These are phyloP conservation scores for Aspergillus sp. DNA, from an alignment of 2,329 filamentous ascomycete species.

Conservation along the genomic window DNA sequence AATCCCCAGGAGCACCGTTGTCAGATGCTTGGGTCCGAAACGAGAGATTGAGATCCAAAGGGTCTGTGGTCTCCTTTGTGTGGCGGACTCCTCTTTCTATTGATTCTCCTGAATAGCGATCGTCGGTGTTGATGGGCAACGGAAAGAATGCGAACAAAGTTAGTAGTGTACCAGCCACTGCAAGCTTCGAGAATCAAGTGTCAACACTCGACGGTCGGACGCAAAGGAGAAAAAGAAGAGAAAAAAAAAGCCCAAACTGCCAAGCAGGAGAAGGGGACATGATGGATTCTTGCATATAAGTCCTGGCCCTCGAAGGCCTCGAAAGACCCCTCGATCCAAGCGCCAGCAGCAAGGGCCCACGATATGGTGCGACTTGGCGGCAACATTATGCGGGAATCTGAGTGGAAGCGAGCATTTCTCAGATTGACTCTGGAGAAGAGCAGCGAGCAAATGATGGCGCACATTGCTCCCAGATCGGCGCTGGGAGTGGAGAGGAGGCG, in stretches of 20 bases:
- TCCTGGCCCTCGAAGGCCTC: background rate
- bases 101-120: constrained; percentile 5
- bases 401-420: background rate
- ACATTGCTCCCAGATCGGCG: background rate
- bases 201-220: constrained; percentile 2
- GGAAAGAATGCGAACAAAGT: constrained; percentile 14
- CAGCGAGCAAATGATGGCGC: background rate
- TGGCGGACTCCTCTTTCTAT: background rate
- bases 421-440: background rate
- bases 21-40: background rate
- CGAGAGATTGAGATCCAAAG: background rate
- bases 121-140: constrained; percentile 13
- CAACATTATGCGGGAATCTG: background rate
- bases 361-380: constrained; percentile 6
- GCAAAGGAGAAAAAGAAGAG: constrained; percentile 3
- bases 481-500: background rate
- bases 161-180: constrained; percentile 13
- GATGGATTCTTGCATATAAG: constrained; percentile 8
- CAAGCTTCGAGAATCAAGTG: background rate
- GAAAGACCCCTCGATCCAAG: constrained; percentile 1
- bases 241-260: constrained; percentile 4
- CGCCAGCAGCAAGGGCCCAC: constrained; percentile 4
- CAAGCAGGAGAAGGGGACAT: constrained; percentile 7
- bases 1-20: background rate
- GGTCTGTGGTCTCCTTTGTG: background rate